phyloP scores from a whole-genome alignment of 192 early-diverging fungal species.

The Rhizophagus prolifer region DNA sequence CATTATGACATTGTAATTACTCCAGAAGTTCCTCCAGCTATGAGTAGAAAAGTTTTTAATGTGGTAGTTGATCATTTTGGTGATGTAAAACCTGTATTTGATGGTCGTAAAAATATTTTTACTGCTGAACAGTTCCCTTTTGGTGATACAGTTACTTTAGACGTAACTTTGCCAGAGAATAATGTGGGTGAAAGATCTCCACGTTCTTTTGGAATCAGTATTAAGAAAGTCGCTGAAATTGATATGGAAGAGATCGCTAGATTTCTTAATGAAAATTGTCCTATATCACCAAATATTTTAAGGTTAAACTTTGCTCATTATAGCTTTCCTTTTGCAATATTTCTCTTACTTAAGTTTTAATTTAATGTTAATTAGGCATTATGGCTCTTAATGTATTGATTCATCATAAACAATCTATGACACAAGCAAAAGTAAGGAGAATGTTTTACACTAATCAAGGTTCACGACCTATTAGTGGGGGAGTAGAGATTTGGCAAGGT shows the following conservation, averaged over 20 bases:
- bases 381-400: slow-evolving; percentile 79
- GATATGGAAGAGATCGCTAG: slow-evolving; percentile 59
- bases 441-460: slow-evolving; percentile 84
- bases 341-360: not conserved
- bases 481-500: slow-evolving; percentile 88
- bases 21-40: too few relatives aligned
- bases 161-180: slow-evolving; percentile 34
- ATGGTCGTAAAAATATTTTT: slow-evolving; percentile 66
- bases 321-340: not conserved
- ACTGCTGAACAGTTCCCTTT: slow-evolving; percentile 33
- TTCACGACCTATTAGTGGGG: slow-evolving; percentile 52
- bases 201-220: slow-evolving; percentile 62
- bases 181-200: slow-evolving; percentile 44
- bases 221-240: slow-evolving; percentile 66
- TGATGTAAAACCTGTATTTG: slow-evolving; percentile 42
- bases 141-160: too few relatives aligned
- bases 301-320: not conserved
- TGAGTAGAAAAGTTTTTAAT: slow-evolving; percentile 68
- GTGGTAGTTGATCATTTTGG: slow-evolving; percentile 51
- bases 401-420: slow-evolving; percentile 71
- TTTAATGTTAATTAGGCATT: slow-evolving; percentile 37
- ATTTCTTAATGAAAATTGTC: slow-evolving; percentile 46
- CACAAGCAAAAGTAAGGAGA: slow-evolving; percentile 56
- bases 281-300: not conserved
- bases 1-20: slow-evolving; percentile 85